Percentiles rank a stretch among this genome's conserved stretches.
Evolutionary conservation across 805 yeast species (phyloP).

Genomic region (Hyphopichia homilentoma): DNA sequence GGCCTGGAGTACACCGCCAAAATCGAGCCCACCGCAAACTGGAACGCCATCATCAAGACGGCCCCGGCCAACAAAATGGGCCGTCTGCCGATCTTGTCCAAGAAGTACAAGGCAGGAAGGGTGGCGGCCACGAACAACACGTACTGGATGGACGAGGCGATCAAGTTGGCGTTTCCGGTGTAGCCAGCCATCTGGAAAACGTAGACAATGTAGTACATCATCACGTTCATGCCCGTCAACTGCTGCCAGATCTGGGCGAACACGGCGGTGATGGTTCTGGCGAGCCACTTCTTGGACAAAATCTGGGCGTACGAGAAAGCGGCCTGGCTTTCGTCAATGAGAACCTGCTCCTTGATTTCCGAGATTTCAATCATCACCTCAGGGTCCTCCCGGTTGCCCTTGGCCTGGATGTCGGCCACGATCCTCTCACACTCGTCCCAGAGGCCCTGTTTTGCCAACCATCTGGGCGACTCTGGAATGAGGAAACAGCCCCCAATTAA

Average conservation of each 20-base stretch:
- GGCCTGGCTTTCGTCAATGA: constrained; percentile 45
- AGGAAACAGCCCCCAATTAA: constrained; percentile 21
- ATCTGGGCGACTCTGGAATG: constrained; percentile 31
- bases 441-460: constrained; percentile 28
- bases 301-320: constrained; percentile 42
- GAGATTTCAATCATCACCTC: constrained; percentile 25
- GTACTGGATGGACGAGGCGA: constrained; percentile 55
- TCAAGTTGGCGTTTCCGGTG: constrained; percentile 44
- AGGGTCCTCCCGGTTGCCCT: constrained; percentile 21
- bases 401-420: constrained; percentile 23
- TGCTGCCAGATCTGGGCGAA: constrained; percentile 57
- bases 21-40: constrained; percentile 32
- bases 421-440: constrained; percentile 29
- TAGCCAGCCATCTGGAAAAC: constrained; percentile 63
- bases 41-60: constrained; percentile 33
- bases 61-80: constrained; percentile 47
- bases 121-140: constrained; percentile 51
- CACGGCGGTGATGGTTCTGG: constrained; percentile 46
- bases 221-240: constrained; percentile 61
- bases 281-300: constrained; percentile 43
- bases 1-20: constrained; percentile 36
- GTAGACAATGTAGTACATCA: constrained; percentile 64
- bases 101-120: constrained; percentile 51
- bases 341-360: constrained; percentile 39
- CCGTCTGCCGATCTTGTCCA: constrained; percentile 66